phyloP scores from a whole-genome alignment of 345 rosid genomes.

The Citrus sp. region DNA sequence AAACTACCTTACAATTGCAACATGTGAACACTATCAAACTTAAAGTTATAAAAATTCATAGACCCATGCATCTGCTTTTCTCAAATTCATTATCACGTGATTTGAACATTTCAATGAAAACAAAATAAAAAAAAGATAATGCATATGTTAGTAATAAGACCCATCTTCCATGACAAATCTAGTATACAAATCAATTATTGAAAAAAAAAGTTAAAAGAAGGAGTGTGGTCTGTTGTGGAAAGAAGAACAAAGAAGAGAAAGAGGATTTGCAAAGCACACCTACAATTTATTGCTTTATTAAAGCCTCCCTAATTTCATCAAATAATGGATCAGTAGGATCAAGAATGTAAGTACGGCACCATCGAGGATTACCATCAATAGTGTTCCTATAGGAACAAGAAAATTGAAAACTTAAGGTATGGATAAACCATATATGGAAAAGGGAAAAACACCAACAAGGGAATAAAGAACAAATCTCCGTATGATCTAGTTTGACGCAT shows the following conservation, averaged over 20 bases:
- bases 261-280: slow-evolving; percentile 32
- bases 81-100: too few relatives aligned
- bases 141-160: too few relatives aligned
- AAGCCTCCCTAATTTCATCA: slow-evolving; percentile 76
- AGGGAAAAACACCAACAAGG: background rate
- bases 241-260: background rate
- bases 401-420: background rate
- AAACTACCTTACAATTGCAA: too few relatives aligned
- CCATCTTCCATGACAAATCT: too few relatives aligned
- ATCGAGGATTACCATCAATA: slow-evolving; percentile 69
- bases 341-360: slow-evolving; percentile 97
- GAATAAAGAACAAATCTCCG: background rate
- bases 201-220: too few relatives aligned
- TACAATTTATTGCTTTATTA: slow-evolving; percentile 61
- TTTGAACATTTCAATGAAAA: too few relatives aligned
- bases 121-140: too few relatives aligned
- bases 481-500: background rate
- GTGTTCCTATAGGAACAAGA: slow-evolving; percentile 62
- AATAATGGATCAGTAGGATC: slow-evolving; percentile 77
- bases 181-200: too few relatives aligned
- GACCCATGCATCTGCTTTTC: too few relatives aligned
- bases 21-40: too few relatives aligned
- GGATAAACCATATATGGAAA: background rate
- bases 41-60: too few relatives aligned
- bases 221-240: too few relatives aligned